Base-by-base conservation (phyloP, 768 basidiomycete genomes). In the Leucocoprinus sp. region DNA sequence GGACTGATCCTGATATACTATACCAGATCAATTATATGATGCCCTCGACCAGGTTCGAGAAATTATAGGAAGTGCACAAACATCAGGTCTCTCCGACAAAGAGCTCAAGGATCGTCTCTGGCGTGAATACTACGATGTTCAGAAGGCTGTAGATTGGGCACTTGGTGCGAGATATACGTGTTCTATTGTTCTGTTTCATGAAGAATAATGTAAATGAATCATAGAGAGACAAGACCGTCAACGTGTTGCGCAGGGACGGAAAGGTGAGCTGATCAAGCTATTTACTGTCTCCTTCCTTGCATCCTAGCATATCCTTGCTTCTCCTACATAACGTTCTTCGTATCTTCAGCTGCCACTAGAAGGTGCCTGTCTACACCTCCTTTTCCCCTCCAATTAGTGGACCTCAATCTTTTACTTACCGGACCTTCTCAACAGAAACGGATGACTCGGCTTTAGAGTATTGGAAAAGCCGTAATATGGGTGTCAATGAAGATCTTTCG, bases 41-140 rank as follows among this genome's bases (percentile, higher is more conserved):
- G 84, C 80, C 11, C 55, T 93, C 35, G 81, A 82, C 18, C 69
- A 76, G 52, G 78, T 95, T 15, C 72, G 81, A 41, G 62, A 68
- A 18, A 60, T 87, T 14, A 64, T 98, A 22, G 92, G 91, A 5
- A 62, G 72, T 42, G 76, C 78, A 57, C 72, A 72, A 12, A 56
- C 70, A 19, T 82, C 82, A 24, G 84, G 80, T 5, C 64, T 95
- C 36, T 71, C 84, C 34, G 88, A 95, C 60, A 62, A 68, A 26
- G 71, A 80, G 41, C 85, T 99, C 58, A 77, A 75, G 57, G 84
- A 90, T 51, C 70, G 75, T 0, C 68, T 98, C 37, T 98, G 92
- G 85, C 80, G 98, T 55, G 78, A 68, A 55, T 87, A 86, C 61
- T 97, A 95, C 55, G 82, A 95, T 57, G 72, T 85, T 12, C 80